Conservation (phyloP, 768 basidiomycete species). For the Suillus luteus region DNA sequence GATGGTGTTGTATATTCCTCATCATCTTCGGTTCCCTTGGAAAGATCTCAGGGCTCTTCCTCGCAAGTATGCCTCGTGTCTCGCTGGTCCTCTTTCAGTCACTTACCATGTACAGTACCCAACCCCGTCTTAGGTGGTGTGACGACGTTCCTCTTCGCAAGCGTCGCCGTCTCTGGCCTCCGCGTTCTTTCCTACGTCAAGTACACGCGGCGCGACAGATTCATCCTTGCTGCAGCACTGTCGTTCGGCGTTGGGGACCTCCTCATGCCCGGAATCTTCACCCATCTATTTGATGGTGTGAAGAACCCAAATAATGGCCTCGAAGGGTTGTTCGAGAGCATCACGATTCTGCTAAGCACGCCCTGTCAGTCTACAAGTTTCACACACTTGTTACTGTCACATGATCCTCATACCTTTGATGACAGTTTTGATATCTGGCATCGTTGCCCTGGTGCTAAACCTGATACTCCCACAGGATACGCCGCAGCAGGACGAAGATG, state of each 20-base stretch:
- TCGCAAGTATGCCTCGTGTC: slow-evolving; percentile 53
- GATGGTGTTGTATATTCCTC: slow-evolving; percentile 79
- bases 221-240: slow-evolving; percentile 68
- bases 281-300: slow-evolving; percentile 69
- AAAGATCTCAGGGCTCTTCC: slow-evolving; percentile 81
- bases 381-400: neutral
- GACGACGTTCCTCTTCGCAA: slow-evolving; percentile 85
- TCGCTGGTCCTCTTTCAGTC: neutral
- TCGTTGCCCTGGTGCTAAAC: slow-evolving; percentile 62
- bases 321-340: slow-evolving; percentile 71
- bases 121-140: slow-evolving; percentile 83
- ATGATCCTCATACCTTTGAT: slow-evolving; percentile 4
- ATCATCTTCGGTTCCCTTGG: slow-evolving; percentile 80
- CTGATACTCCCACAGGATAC: slow-evolving; percentile 49
- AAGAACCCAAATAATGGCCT: slow-evolving; percentile 52
- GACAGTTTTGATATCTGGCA: slow-evolving; percentile 56
- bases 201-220: slow-evolving; percentile 67
- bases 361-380: slow-evolving; percentile 58
- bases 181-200: slow-evolving; percentile 63
- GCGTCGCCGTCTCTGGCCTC: slow-evolving; percentile 68
- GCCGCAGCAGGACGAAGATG: slow-evolving; percentile 26
- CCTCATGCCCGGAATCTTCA: slow-evolving; percentile 64
- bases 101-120: slow-evolving; percentile 49
- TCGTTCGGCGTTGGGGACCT: slow-evolving; percentile 74
- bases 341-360: slow-evolving; percentile 78